Evolutionary conservation across 2,329 filamentous ascomycete species (phyloP), one percentile per base, ranked within the genome.

Genomic region (Neofusicoccum cordaticola): DNA sequence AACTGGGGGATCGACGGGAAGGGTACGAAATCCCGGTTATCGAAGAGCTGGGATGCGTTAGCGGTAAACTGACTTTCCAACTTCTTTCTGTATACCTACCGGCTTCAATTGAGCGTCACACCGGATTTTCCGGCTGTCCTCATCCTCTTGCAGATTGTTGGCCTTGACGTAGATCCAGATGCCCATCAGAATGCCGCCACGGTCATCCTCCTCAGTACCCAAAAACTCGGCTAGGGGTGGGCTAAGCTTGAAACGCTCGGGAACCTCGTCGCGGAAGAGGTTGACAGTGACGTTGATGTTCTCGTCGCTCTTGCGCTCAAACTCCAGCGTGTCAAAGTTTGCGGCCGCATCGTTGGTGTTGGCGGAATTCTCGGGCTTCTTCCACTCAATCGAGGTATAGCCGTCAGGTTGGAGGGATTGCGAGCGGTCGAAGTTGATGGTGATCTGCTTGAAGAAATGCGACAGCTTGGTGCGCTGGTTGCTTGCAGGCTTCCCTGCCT

Each of bases 121-220:
- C 44, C 91, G 89, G 71, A 99, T 94, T 66, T 91, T 90, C 67
- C 95, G 87, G 81, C 95, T 95, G 75, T 99, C 95, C 66, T 98
- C 94, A 68, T 97, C 93, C 74, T 97, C 94, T 75, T 96, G 92
- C 52, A 99, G 82, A 17, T 89, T 88, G 82, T 91, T 90, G 19
- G 91, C 84, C 70, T 92, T 89, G 69, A 97, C 91, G 72, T 99
- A 99, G 74, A 97, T 93, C 92, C 93, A 99, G 37, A 99, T 85
- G 13, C 91, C 93, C 83, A 96, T 91, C 34, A 97, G 88, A 6
- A 93, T 90, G 67, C 95, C 93, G 44, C 92, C 90, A 35, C 93
- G 89, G 34, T 95, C 94, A 58, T 92, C 94, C 77, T 96, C 92
- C 56, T 88, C 84, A 72, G 91, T 91, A 72, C 97, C 95, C 17